Conservation (phyloP, 2,329 filamentous ascomycete species). For the Colletotrichum tofieldiae region DNA sequence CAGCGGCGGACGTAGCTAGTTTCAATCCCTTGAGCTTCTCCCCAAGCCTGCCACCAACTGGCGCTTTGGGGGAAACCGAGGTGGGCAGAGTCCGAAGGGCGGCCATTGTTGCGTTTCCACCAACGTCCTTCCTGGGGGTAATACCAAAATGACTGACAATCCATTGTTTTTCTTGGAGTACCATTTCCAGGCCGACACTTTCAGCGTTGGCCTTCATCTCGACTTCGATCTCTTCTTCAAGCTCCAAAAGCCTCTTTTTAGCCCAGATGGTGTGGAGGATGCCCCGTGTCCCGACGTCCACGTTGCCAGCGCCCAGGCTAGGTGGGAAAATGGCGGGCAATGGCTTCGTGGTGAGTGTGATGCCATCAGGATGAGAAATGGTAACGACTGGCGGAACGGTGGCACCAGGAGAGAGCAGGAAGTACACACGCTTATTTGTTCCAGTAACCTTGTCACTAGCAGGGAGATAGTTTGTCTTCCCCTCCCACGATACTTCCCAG, state of each 20-base stretch:
- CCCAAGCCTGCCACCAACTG: slow-evolving; percentile 78
- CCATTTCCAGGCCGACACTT: slow-evolving; percentile 88
- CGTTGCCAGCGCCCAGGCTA: slow-evolving; percentile 77
- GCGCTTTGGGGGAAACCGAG: slow-evolving; percentile 74
- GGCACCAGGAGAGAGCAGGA: slow-evolving; percentile 81
- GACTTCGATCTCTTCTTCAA: slow-evolving; percentile 82
- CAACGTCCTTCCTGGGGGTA: slow-evolving; percentile 54
- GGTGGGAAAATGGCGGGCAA: slow-evolving; percentile 90
- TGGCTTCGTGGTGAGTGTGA: slow-evolving; percentile 76
- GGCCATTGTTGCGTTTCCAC: slow-evolving; percentile 40
- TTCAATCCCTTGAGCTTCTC: slow-evolving; percentile 87
- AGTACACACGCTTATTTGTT: slow-evolving; percentile 78
- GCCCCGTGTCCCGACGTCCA: slow-evolving; percentile 80
- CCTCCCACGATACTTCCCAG: slow-evolving; percentile 89
- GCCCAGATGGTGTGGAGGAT: slow-evolving; percentile 94
- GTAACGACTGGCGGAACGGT: slow-evolving; percentile 81
- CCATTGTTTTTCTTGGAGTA: slow-evolving; percentile 86
- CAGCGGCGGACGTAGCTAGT: slow-evolving; percentile 80
- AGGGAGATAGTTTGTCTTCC: slow-evolving; percentile 81
- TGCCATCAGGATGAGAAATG: slow-evolving; percentile 64
- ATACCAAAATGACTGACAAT: slow-evolving; percentile 87
- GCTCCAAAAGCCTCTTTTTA: slow-evolving; percentile 81
- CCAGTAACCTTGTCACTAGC: slow-evolving; percentile 69
- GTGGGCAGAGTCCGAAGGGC: neutral
- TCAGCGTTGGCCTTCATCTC: slow-evolving; percentile 84